Evolutionary conservation across 2,329 filamentous ascomycete species (phyloP), one percentile per base, ranked within the genome.

Genomic region (Pseudogymnoascus sp.): DNA sequence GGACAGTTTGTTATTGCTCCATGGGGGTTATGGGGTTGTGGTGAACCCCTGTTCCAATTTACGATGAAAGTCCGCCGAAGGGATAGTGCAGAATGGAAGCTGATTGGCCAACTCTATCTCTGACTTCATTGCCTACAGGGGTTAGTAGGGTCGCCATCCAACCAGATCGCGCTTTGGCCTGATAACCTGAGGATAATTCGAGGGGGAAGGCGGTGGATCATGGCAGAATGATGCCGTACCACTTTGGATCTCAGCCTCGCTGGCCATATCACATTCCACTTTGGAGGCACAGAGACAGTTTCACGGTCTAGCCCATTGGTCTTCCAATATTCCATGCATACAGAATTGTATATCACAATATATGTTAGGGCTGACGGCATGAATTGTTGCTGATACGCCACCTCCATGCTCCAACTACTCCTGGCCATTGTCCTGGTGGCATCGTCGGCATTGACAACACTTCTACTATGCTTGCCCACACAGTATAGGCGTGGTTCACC

Each of bases 401-500:
- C 16, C 64, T 62, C 61, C 7, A 74, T 73, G 72, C 63, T 72
- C 25, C 72, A 73, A 41, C 34, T 67, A 13, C 65, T 74, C 16
- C 61, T 74, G 43, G 69, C 69, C 7, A 36, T 74, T 43, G 70
- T 71, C 2, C 68, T 73, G 4, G 60, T 73, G 54, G 69, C 71
- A 14, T 71, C 77, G 5, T 69, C 73, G 1, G 72, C 71, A 28
- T 63, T 77, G 14, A 71, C 71, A 3, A 41, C 72, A 1, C 63
- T 74, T 8, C 65, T 78, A 14, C 63, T 75, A 5, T 63, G 76
- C 62, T 66, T 77, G 5, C 77, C 77, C 2, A 75, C 71, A 48
- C 72, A 73, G 60, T 78, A 79, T 68, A 69, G 75, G 39, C 74
- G 74, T 61, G 72, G 74, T 37, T 75, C 76, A 2, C 72, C 75